These are phyloP conservation scores for Kodamaea sagamina DNA, from an alignment of 805 yeast species.

Conservation along the genomic window DNA sequence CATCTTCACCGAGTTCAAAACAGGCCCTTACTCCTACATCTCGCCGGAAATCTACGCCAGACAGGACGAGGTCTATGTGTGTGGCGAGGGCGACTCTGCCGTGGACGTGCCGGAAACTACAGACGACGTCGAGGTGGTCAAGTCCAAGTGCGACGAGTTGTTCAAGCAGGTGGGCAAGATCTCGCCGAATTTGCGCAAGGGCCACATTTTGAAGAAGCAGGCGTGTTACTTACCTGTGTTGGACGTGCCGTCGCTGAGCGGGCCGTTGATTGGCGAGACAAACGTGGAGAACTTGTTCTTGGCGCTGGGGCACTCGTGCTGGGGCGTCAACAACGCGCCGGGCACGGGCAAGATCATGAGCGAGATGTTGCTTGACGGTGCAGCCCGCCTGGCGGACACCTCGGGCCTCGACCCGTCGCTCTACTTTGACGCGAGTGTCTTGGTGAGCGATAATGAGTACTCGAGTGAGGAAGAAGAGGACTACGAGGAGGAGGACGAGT, in stretches of 20 bases:
- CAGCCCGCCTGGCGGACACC: constrained; percentile 73
- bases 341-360: constrained; percentile 94
- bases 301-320: constrained; percentile 95
- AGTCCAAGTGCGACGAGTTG: constrained; percentile 84
- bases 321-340: constrained; percentile 99
- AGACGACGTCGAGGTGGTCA: constrained; percentile 86
- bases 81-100: constrained; percentile 94
- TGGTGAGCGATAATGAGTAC: constrained; percentile 31
- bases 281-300: constrained; percentile 75
- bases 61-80: constrained; percentile 91
- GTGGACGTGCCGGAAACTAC: constrained; percentile 93
- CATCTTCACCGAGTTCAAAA: constrained; percentile 84
- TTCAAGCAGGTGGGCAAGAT: constrained; percentile 79
- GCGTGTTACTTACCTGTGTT: constrained; percentile 95
- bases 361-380: constrained; percentile 83
- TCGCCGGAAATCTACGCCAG: constrained; percentile 96
- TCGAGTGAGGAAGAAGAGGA: constrained; percentile 12
- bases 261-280: constrained; percentile 93
- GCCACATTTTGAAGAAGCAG: constrained; percentile 78
- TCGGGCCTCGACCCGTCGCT: constrained; percentile 81
- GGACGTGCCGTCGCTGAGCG: constrained; percentile 88
- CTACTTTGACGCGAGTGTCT: constrained; percentile 74
- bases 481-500: constrained; percentile 9
- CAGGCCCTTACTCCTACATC: constrained; percentile 67
- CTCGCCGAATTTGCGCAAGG: constrained; percentile 67